A percentile compares a stretch with the other conserved stretches of the same genome.
Evolutionary conservation across 2,329 filamentous ascomycete genomes (phyloP).

Genomic region (Penicillium sp.): DNA sequence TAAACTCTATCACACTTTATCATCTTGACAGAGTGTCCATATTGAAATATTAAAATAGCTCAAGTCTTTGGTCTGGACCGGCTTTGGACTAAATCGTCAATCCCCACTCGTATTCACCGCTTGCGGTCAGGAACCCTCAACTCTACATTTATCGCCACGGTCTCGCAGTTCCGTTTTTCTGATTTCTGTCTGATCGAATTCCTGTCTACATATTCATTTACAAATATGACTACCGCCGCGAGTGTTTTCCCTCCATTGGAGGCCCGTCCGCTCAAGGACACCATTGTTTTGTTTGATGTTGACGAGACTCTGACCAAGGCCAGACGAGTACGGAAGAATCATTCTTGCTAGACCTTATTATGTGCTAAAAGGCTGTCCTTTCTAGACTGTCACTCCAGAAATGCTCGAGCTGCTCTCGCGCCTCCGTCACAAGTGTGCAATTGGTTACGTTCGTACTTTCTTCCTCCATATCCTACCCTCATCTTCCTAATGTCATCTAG

Average conservation of each 20-base stretch:
- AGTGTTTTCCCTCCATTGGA: slow-evolving; percentile 69
- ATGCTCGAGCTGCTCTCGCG: slow-evolving; percentile 77
- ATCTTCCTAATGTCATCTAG: slow-evolving; percentile 29
- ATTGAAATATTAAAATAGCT: not conserved
- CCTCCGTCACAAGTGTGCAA: slow-evolving; percentile 64
- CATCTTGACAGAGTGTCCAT: not conserved
- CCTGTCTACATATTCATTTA: not conserved
- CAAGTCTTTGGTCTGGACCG: not conserved
- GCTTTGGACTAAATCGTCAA: not conserved
- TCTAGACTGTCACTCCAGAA: slow-evolving; percentile 69
- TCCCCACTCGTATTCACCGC: not conserved
- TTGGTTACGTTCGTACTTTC: slow-evolving; percentile 31
- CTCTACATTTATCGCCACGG: not conserved
- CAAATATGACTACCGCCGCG: slow-evolving; percentile 30
- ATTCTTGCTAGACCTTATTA: not conserved
- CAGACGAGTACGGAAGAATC: slow-evolving; percentile 60
- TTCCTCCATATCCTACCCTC: not conserved
- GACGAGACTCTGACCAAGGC: slow-evolving; percentile 88
- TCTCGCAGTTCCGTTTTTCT: not conserved
- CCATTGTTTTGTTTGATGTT: slow-evolving; percentile 93
- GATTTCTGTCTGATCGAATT: not conserved
- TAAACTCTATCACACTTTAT: not conserved
- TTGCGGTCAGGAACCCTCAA: not conserved
- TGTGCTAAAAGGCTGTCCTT: slow-evolving; percentile 1
- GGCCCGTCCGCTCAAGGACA: slow-evolving; percentile 86